A percentile compares a stretch with the other conserved stretches of the same genome.
These are phyloP conservation scores for Nephelium lappaceum DNA, from an alignment of 345 rosid species.

Conservation along the genomic window DNA sequence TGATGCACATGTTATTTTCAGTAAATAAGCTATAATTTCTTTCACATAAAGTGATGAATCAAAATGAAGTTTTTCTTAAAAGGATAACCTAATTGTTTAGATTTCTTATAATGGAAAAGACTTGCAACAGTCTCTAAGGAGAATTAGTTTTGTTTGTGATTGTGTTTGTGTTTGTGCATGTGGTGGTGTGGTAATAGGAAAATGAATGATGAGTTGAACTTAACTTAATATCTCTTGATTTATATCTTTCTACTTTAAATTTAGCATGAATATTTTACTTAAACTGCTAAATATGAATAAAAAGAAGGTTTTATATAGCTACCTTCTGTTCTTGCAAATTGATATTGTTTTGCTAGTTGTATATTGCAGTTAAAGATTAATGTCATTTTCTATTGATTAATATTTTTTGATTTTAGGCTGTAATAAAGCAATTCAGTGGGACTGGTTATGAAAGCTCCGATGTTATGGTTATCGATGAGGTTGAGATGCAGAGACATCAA, in stretches of 20 bases:
- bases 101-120: neutral
- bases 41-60: neutral
- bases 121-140: neutral
- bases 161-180: neutral
- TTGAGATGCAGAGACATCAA: slow-evolving; percentile 94
- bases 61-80: too few relatives aligned
- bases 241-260: neutral
- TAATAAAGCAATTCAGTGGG: slow-evolving; percentile 86
- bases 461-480: slow-evolving; percentile 86
- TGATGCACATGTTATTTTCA: neutral
- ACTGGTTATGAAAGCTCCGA: slow-evolving; percentile 91
- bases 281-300: neutral
- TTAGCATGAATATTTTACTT: neutral
- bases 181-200: neutral
- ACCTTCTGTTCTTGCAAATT: neutral
- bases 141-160: neutral
- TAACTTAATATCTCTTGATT: neutral
- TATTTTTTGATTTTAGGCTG: slow-evolving; percentile 65
- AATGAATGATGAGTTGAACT: neutral
- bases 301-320: neutral
- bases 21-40: neutral
- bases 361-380: neutral
- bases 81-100: neutral
- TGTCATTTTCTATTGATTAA: neutral
- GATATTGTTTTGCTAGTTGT: neutral